phyloP scores from a whole-genome alignment of 306 rosid species.

The Sphenostylis stenocarpa region DNA sequence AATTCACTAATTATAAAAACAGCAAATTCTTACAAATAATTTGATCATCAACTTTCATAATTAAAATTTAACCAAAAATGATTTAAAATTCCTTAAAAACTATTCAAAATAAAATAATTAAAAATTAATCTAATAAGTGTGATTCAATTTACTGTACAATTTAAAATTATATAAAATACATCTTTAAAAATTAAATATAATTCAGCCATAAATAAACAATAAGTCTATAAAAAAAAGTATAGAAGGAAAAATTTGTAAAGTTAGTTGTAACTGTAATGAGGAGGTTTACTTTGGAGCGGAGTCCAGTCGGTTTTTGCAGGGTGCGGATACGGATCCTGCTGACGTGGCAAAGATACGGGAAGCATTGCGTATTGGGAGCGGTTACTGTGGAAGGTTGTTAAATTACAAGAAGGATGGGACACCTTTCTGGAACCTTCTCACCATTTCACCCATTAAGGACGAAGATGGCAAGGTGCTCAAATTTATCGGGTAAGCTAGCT shows the following conservation, averaged over 20 bases:
- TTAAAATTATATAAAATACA: too few species aligned
- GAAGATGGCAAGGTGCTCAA: slow-evolving; percentile 77
- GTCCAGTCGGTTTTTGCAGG: slow-evolving; percentile 92
- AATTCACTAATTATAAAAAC: too few species aligned
- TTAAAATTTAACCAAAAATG: too few species aligned
- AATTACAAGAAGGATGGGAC: slow-evolving; percentile 98
- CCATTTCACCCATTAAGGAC: slow-evolving; percentile 86
- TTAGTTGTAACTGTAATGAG: slow-evolving; percentile 30
- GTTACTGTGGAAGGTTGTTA: slow-evolving; percentile 82
- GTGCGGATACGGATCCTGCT: slow-evolving; percentile 71
- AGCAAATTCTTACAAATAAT: too few species aligned
- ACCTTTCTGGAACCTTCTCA: slow-evolving; percentile 91
- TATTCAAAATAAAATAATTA: too few species aligned
- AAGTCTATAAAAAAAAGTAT: too few species aligned
- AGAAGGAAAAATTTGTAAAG: background rate
- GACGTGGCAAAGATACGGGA: slow-evolving; percentile 84
- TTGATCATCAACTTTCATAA: too few species aligned
- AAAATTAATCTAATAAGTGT: too few species aligned
- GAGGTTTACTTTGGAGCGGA: background rate
- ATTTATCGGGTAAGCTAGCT: slow-evolving; percentile 72
- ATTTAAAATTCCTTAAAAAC: too few species aligned
- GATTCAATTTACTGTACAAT: too few species aligned
- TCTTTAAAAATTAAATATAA: too few species aligned
- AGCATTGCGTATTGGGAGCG: slow-evolving; percentile 49
- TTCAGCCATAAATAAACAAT: too few species aligned